Evolutionary conservation across 768 basidiomycete genomes (phyloP).

Genomic region (Pleurotus djamor): DNA sequence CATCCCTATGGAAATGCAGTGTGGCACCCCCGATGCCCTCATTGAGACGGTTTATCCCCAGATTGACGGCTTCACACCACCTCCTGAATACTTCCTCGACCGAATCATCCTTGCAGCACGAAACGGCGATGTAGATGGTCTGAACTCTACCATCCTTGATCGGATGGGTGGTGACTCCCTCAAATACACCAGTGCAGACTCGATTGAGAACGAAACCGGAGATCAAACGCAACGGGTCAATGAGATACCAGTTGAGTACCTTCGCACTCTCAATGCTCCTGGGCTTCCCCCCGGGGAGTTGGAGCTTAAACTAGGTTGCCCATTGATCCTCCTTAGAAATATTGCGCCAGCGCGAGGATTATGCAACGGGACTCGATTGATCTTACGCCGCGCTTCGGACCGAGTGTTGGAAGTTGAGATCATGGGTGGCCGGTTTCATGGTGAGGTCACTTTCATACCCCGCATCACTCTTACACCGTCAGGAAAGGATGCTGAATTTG

Average conservation of each 20-base stretch:
- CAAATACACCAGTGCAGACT: conserved; percentile 3
- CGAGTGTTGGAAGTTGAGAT: conserved; percentile 32
- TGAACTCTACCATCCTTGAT: conserved; percentile 17
- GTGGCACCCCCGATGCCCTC: not conserved
- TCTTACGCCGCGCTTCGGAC: conserved; percentile 18
- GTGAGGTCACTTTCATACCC: conserved; percentile 34
- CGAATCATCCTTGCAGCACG: conserved; percentile 22
- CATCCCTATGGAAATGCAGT: not conserved
- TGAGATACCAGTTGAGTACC: conserved; percentile 28
- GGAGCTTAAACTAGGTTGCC: conserved; percentile 25
- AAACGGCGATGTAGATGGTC: conserved; percentile 16
- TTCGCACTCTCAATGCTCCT: conserved; percentile 31
- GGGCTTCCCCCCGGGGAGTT: conserved; percentile 38
- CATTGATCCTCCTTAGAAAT: conserved; percentile 43
- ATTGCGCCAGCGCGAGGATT: conserved; percentile 30
- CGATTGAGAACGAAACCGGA: not conserved
- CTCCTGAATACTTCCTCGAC: conserved; percentile 17
- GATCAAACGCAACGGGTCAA: not conserved
- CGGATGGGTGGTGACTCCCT: conserved; percentile 5
- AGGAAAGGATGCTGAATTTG: conserved; percentile 14
- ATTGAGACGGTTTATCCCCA: not conserved
- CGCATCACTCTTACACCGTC: conserved; percentile 30
- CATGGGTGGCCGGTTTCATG: conserved; percentile 32
- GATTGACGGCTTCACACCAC: not conserved
- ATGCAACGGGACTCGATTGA: conserved; percentile 34